phyloP scores from a whole-genome alignment of 352 stramenopile genomes.

The Globisporangium viniferum region DNA sequence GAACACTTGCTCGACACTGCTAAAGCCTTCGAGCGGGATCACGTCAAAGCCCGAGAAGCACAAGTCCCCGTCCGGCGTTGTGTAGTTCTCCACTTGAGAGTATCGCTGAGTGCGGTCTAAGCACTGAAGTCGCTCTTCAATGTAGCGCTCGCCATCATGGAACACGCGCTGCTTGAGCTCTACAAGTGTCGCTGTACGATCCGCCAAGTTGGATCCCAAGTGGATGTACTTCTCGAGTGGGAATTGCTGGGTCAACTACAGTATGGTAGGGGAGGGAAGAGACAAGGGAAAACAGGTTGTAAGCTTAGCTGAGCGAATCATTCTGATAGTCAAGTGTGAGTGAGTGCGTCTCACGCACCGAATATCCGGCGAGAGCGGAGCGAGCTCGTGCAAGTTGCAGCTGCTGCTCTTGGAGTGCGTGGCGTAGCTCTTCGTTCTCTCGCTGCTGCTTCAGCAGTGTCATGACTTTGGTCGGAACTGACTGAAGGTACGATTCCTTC shows the following conservation, averaged over 20 bases:
- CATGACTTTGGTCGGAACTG: background rate
- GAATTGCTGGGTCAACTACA: background rate
- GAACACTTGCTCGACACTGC: constrained; percentile 6
- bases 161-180: background rate
- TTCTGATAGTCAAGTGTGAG: background rate
- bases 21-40: constrained; percentile 1
- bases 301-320: background rate
- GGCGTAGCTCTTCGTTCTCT: background rate
- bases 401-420: background rate
- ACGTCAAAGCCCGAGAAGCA: constrained; percentile 26
- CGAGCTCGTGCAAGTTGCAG: background rate
- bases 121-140: constrained; percentile 19
- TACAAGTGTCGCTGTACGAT: background rate
- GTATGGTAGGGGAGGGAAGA: background rate
- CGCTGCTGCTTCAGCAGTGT: background rate
- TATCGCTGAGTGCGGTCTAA: constrained; percentile 27
- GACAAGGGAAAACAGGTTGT: no score
- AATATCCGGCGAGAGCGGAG: background rate
- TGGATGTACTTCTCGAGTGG: constrained; percentile 7
- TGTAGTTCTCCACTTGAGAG: constrained; percentile 22
- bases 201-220: background rate
- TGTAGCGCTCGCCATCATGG: constrained; percentile 16
- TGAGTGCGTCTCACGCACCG: background rate
- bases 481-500: background rate
- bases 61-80: constrained; percentile 18